Evolutionary conservation across 1,284 basidiomycete genomes (phyloP), one percentile per base, ranked within the genome.

Genomic region (Cerioporus squamosus): DNA sequence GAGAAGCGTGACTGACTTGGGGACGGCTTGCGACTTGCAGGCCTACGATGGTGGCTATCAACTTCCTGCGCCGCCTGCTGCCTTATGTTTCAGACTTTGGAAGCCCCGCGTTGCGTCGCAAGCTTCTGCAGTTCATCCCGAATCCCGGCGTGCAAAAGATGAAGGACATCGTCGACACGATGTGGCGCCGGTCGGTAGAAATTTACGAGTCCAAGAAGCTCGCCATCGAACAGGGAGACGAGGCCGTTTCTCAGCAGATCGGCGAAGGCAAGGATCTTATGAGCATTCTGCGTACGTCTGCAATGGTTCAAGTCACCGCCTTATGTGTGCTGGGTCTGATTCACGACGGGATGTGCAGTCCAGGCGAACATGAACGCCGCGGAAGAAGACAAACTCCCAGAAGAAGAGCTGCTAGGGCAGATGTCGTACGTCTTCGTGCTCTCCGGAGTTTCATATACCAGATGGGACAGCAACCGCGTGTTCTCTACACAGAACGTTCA

Each of bases 251-350:
- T 24, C 45, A 46, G 3, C 61, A 68, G 24, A 42, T 68, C 12
- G 59, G 55, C 5, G 62, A 68, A 22, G 72, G 71, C 8, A 69
- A 69, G 55, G 73, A 74, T 49, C 69, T 74, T 44, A 66, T 74
- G 65, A 72, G 72, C 33, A 62, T 72, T 18, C 57, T 75, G 5
- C 60, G 74, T 74, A 49, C 47, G 70, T 60, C 23, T 23, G 17
- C 18, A 12, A 6, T 42, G 5, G 15, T 8, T 12, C 15, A 23
- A 20, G 14, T 29, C 4, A 29, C 7, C 20, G 8, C 5, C 5
- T 33, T 22, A 15, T 26, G 20, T 7, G 10, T 3, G 12, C 22
- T 18, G 17, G 18, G 3, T 44, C 17, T 36, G 29, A 12, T n/a
- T n/a, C 29, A 20, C 6, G 15, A 3, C 8, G 12, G 23, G 1